These are phyloP conservation scores for Ceriops zippeliana DNA, from an alignment of 345 rosid species.

Conservation along the genomic window DNA sequence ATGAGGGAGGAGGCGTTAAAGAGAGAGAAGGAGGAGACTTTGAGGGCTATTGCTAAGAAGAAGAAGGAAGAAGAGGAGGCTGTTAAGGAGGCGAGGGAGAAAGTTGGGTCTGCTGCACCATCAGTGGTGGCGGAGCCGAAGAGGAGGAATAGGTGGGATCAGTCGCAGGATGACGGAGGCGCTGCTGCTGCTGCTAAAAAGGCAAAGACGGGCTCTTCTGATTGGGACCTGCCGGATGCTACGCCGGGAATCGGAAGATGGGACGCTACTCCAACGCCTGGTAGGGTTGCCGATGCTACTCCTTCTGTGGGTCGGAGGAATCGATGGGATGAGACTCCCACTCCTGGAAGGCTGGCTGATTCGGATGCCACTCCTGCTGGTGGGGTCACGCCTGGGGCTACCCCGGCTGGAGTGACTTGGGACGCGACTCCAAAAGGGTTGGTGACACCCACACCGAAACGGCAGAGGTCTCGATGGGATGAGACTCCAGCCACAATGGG, in stretches of 20 bases:
- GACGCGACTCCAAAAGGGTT: slow-evolving; percentile 85
- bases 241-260: slow-evolving; percentile 18
- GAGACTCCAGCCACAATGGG: slow-evolving; percentile 99
- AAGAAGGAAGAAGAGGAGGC: slow-evolving; percentile 83
- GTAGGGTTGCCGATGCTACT: slow-evolving; percentile 73
- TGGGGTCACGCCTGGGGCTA: slow-evolving; percentile 87
- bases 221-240: slow-evolving; percentile 93
- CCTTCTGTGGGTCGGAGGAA: slow-evolving; percentile 75
- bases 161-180: slow-evolving; percentile 58
- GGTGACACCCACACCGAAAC: slow-evolving; percentile 85
- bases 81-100: slow-evolving; percentile 42
- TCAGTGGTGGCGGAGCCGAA: slow-evolving; percentile 33
- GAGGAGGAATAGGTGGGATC: slow-evolving; percentile 98
- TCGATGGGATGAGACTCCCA: slow-evolving; percentile 98
- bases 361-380: slow-evolving; percentile 82
- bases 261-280: slow-evolving; percentile 85
- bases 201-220: slow-evolving; percentile 64
- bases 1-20: slow-evolving; percentile 79
- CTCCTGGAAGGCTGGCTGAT: slow-evolving; percentile 85
- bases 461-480: slow-evolving; percentile 97
- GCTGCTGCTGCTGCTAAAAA: slow-evolving; percentile 48
- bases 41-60: slow-evolving; percentile 58
- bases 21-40: slow-evolving; percentile 54
- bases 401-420: slow-evolving; percentile 94
- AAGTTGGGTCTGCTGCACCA: slow-evolving; percentile 23